A percentile compares a stretch with the other conserved stretches of the same genome.
Evolutionary conservation across 2,329 filamentous ascomycete species (phyloP).

Genomic region (Xylaria sp.): DNA sequence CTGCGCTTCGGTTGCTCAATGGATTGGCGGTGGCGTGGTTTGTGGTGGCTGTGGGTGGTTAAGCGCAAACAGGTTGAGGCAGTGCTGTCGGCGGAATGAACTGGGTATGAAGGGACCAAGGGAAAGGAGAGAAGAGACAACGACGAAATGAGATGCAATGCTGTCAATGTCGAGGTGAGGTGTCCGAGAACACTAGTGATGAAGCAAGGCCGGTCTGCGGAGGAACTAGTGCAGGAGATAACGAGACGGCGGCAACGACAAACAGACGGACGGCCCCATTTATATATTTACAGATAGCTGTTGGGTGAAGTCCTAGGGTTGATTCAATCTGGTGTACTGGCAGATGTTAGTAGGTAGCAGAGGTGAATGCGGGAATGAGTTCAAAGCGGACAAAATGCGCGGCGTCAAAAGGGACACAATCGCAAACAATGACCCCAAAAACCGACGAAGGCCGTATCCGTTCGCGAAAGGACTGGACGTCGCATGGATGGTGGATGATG

Average conservation of each 20-base stretch:
- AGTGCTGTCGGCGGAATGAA: conserved; percentile 4
- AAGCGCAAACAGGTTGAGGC: background rate
- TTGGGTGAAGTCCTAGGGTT: background rate
- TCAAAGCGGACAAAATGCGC: conserved; percentile 17
- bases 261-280: conserved; percentile 16
- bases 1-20: conserved; percentile 1
- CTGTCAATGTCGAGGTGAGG: conserved; percentile 12
- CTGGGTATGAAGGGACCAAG: background rate
- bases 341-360: background rate
- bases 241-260: conserved; percentile 11
- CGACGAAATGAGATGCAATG: background rate
- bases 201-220: conserved; percentile 2
- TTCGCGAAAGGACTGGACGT: background rate
- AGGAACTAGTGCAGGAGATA: conserved; percentile 1
- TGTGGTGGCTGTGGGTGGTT: background rate
- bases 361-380: background rate
- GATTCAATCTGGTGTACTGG: background rate
- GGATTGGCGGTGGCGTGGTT: background rate
- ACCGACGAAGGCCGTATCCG: background rate
- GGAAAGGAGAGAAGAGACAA: background rate
- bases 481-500: too few relatives aligned
- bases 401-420: conserved; percentile 21
- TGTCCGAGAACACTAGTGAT: background rate
- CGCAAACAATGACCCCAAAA: conserved; percentile 23
- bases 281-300: conserved; percentile 17